These are phyloP conservation scores for Neopestalotiopsis clavispora DNA, from an alignment of 2,329 filamentous ascomycete species.

Conservation along the genomic window DNA sequence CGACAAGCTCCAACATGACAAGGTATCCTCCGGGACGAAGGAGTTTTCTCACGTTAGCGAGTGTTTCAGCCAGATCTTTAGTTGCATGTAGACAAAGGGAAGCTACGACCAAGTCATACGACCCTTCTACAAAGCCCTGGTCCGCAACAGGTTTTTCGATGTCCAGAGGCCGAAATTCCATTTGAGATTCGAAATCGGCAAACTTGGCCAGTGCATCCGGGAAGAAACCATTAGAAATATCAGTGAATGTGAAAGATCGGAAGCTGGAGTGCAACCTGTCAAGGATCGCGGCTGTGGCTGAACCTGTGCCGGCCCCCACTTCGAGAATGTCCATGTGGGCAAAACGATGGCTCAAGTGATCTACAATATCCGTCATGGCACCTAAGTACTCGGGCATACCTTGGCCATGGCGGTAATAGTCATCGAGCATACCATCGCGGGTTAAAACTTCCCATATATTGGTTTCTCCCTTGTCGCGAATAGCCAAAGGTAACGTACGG, in stretches of 20 bases:
- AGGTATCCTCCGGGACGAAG: constrained; percentile 45
- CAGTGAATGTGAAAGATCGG: constrained; percentile 48
- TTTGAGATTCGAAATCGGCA: constrained; percentile 21
- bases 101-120: constrained; percentile 40
- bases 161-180: constrained; percentile 39
- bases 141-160: constrained; percentile 30
- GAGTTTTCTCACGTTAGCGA: constrained; percentile 33
- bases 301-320: constrained; percentile 47
- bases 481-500: too few relatives aligned
- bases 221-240: constrained; percentile 46
- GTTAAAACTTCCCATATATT: background rate
- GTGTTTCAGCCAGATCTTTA: constrained; percentile 24
- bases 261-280: constrained; percentile 34
- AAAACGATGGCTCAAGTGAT: constrained; percentile 21
- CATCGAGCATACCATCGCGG: background rate
- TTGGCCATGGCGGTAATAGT: constrained; percentile 18
- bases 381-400: background rate
- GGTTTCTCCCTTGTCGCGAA: too few relatives aligned
- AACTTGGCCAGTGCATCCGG: constrained; percentile 32
- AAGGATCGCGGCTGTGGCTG: constrained; percentile 41
- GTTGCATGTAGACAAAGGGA: constrained; percentile 38
- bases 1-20: constrained; percentile 23
- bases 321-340: constrained; percentile 41
- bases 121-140: constrained; percentile 35
- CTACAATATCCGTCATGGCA: background rate